Percentiles rank a stretch among this genome's conserved stretches.
Evolutionary conservation across 331 rosid genomes (phyloP).

Genomic region (Malus hybrid): DNA sequence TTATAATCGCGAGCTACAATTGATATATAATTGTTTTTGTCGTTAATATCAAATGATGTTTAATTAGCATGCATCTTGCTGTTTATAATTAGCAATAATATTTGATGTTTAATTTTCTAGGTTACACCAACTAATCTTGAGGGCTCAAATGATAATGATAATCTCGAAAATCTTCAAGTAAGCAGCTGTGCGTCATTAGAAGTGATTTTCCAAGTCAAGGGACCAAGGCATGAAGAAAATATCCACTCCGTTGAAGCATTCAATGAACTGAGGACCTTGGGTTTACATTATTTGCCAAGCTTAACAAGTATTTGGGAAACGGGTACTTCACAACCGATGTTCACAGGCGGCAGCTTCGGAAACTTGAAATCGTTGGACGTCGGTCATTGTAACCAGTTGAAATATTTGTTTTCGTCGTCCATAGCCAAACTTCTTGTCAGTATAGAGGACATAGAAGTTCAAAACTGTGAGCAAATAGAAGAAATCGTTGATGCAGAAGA

Average conservation of each 20-base stretch:
- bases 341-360: not conserved
- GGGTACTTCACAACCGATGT: not conserved
- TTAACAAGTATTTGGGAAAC: not conserved
- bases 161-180: fast-evolving
- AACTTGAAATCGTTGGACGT: not conserved
- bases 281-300: fast-evolving
- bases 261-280: not conserved
- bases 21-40: no score
- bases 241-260: not conserved
- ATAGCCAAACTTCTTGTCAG: not conserved
- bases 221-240: not conserved
- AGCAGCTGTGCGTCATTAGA: fast-evolving
- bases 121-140: not conserved
- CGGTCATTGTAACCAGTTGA: fast-evolving
- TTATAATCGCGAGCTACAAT: no score
- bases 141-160: not conserved
- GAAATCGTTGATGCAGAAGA: not conserved
- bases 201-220: not conserved
- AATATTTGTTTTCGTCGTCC: not conserved
- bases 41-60: no score
- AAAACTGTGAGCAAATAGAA: not conserved
- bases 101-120: not conserved
- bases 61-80: no score
- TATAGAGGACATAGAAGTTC: fast-evolving
- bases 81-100: no score